Percentiles rank a stretch among this genome's conserved stretches.
phyloP scores from a whole-genome alignment of 2,329 filamentous ascomycete species.

The Blastomyces silverae region DNA sequence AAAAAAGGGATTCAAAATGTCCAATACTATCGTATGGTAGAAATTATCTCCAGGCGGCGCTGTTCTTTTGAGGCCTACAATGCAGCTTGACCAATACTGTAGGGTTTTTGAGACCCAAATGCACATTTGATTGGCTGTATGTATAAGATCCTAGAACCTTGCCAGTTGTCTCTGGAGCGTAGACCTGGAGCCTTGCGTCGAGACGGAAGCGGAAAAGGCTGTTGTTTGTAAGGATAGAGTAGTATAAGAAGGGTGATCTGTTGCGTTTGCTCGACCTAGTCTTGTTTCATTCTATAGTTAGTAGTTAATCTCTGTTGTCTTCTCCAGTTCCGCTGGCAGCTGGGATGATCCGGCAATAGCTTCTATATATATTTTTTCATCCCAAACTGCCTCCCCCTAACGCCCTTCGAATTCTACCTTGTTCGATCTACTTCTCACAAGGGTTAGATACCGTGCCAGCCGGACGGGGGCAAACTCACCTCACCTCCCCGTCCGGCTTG shows the following conservation, averaged over 20 bases:
- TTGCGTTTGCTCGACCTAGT: background rate
- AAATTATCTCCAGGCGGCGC: too few species aligned
- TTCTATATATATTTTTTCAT: background rate
- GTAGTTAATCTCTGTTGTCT: background rate
- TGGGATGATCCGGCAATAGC: background rate
- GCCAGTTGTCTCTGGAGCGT: too few species aligned
- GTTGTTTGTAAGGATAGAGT: too few species aligned
- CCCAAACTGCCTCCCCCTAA: background rate
- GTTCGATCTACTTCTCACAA: background rate
- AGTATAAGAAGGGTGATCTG: background rate
- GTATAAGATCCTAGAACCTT: too few species aligned
- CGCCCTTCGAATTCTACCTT: background rate
- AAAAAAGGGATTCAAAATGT: too few species aligned
- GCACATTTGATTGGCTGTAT: too few species aligned
- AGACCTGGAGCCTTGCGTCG: too few species aligned
- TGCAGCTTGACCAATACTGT: too few species aligned
- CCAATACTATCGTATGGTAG: too few species aligned
- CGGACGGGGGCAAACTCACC: background rate
- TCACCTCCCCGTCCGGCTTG: background rate
- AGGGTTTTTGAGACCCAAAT: too few species aligned
- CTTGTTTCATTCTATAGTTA: background rate
- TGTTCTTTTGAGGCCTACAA: too few species aligned
- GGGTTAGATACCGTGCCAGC: background rate
- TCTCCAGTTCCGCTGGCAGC: background rate
- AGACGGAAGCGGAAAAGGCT: too few species aligned